Evolutionary conservation across 345 rosid species (phyloP).

Genomic region (Camelina sativa): DNA sequence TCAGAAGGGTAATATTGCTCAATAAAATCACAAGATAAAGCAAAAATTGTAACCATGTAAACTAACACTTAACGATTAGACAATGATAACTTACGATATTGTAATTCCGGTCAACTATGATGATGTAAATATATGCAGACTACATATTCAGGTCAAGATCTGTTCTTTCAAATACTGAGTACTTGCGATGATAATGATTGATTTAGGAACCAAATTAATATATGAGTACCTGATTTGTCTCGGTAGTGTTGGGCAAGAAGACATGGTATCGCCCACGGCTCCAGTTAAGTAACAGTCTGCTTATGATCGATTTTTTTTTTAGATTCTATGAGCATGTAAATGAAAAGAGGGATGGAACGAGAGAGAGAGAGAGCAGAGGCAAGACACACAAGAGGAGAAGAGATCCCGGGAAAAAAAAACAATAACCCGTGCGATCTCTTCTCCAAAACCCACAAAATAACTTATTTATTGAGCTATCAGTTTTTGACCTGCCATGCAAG

Average conservation of each 20-base stretch:
- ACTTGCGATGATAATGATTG: background rate
- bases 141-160: no score
- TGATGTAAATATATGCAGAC: no score
- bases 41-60: no score
- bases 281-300: background rate
- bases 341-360: background rate
- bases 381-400: constrained; percentile 47
- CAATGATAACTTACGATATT: no score
- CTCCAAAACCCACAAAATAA: constrained; percentile 51
- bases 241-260: background rate
- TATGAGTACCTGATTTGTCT: background rate
- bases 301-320: background rate
- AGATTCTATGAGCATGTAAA: no score
- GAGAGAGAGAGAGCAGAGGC: constrained; percentile 19
- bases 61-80: no score
- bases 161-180: background rate
- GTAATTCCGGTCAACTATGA: no score
- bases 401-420: constrained; percentile 63
- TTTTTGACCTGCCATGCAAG: constrained; percentile 87
- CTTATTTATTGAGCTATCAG: constrained; percentile 49
- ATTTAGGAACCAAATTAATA: background rate
- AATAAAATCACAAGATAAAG: no score
- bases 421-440: constrained; percentile 79
- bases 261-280: background rate
- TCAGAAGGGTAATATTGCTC: no score